Percentiles rank a stretch among this genome's conserved stretches.
These are phyloP conservation scores for Nephelium lappaceum DNA, from an alignment of 345 rosid genomes.

Conservation along the genomic window DNA sequence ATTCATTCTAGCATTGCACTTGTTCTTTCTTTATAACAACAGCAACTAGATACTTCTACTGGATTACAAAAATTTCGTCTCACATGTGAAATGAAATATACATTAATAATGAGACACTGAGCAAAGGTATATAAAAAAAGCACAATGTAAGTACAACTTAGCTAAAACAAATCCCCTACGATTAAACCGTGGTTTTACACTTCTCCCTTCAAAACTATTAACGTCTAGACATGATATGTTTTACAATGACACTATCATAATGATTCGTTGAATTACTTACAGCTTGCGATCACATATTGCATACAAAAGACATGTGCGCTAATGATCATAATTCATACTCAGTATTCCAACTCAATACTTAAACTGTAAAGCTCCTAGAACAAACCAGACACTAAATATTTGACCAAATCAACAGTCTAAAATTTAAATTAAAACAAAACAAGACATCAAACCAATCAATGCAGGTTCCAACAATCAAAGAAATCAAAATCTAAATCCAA, in stretches of 20 bases:
- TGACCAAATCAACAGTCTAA: background rate
- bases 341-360: background rate
- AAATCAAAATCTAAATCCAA: background rate
- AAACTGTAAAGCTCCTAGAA: background rate
- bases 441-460: background rate
- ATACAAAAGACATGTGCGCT: background rate
- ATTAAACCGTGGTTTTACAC: background rate
- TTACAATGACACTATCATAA: background rate
- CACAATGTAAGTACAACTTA: background rate
- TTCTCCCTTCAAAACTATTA: background rate
- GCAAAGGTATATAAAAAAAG: background rate
- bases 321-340: background rate
- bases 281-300: background rate
- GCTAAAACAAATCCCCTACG: background rate
- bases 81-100: background rate
- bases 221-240: background rate
- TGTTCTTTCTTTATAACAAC: background rate
- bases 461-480: background rate
- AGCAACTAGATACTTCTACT: background rate
- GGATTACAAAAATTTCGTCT: background rate
- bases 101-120: background rate
- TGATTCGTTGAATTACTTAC: background rate
- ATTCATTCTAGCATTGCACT: background rate
- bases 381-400: background rate
- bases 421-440: background rate